Base-by-base conservation (phyloP, 2,329 filamentous ascomycete genomes). In the Ascochyta lentis region DNA sequence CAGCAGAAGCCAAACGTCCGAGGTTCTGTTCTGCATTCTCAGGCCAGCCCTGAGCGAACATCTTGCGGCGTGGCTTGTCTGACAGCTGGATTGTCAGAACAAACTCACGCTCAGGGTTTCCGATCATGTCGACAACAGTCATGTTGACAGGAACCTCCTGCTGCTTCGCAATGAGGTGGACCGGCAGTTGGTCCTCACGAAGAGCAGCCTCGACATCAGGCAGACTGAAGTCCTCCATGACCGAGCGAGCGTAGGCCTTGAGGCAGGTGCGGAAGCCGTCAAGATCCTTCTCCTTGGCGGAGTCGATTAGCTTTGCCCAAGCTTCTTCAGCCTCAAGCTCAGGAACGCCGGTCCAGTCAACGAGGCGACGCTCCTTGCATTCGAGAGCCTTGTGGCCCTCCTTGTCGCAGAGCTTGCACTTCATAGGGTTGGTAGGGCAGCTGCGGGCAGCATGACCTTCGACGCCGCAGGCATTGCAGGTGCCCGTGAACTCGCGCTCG, bases 1-100 rank as follows among this genome's bases (percentile, higher is more conserved):
- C 89, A 40, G 87, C 87, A 59, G 90, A 82, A 3, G 78, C 75
- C n/a, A 92, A 82, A 31, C 89, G 86, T 59, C 79, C 74, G 3
- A 88, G 56, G 63, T 91, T 89, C 67, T 90, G 85, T 13, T 83
- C 83, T 0, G 78, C 67, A 24, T 77, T 77, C 54, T 80, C 74
- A 4, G 89, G 89, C 85, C 87, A 91, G 1, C 77, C 71, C 1
- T 83, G 79, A 19, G 79, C 80, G 71, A 90, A 84, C 63, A 66
- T 75, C 12, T 61, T 58, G 41, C 74, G 70, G 47, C 83, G 83
- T 45, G 88, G 83, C 61, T 84, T 84, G 29, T 81, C 74, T 1
- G 80, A 80, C 63, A 87, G 86, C 44, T 88, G 84, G 68, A 87
- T 86, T 0, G 84, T 84, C 45, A 91, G 79, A 0, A 82, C 83